Percentiles rank a stretch among this genome's conserved stretches.
phyloP scores from a whole-genome alignment of 179 eudicot genomes.

The Actinidia arguta region DNA sequence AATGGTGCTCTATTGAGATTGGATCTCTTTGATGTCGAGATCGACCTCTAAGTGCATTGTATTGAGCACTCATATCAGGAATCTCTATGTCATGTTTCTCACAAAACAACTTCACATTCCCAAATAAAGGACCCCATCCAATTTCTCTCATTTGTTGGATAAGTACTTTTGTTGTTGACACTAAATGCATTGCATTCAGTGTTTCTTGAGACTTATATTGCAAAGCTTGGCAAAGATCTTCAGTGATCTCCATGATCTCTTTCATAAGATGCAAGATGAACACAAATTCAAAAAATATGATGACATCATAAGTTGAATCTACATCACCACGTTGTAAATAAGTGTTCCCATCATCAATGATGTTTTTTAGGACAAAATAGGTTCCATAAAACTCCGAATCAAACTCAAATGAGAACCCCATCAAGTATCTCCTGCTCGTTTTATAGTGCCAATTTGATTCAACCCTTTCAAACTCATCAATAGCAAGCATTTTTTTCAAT shows the following conservation, averaged over 20 bases:
- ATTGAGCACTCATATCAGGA: not conserved
- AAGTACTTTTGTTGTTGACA: not conserved
- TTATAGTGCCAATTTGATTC: not conserved
- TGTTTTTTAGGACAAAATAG: no score
- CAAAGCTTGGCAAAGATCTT: not conserved
- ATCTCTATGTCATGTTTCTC: not conserved
- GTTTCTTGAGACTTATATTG: not conserved
- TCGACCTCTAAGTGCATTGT: not conserved
- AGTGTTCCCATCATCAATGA: not conserved
- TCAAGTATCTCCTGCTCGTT: not conserved
- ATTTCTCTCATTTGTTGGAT: not conserved
- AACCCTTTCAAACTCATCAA: not conserved
- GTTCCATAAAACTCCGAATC: not conserved
- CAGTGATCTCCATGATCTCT: not conserved
- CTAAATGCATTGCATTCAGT: not conserved
- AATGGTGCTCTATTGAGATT: not conserved
- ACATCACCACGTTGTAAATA: no score
- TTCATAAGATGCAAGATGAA: constrained; percentile 7
- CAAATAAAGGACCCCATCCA: not conserved
- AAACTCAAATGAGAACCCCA: not conserved
- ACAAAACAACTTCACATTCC: constrained; percentile 2
- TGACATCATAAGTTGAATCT: not conserved
- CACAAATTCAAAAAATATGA: not conserved
- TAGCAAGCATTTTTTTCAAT: not conserved
- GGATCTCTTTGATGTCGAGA: not conserved